phyloP scores from a whole-genome alignment of 257 asterid species.

The Orobanche coerulescens region DNA sequence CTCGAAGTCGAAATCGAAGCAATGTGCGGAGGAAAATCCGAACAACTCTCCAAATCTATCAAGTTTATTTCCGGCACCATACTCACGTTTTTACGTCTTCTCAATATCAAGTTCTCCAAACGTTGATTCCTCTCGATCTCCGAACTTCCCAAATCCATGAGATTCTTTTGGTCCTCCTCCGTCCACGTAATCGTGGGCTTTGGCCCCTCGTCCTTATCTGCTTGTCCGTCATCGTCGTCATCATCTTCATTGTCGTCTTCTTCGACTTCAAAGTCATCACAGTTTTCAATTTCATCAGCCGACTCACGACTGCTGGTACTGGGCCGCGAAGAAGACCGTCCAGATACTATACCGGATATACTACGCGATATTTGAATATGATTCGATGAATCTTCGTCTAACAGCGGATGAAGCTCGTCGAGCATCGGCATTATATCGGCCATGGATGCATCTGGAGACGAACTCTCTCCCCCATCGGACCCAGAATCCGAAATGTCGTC shows the following conservation, averaged over 20 bases:
- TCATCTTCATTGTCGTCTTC: conserved; percentile 39
- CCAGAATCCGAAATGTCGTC: conserved; percentile 44
- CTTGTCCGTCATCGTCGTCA: conserved; percentile 36
- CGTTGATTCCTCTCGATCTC: conserved; percentile 52
- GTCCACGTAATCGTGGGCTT: conserved; percentile 51
- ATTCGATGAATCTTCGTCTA: conserved; percentile 62
- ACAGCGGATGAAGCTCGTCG: conserved; percentile 90
- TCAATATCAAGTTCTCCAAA: conserved; percentile 42
- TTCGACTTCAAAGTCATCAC: conserved; percentile 21
- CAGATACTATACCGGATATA: conserved; percentile 43
- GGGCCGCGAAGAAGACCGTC: conserved; percentile 35
- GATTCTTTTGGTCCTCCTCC: conserved; percentile 58
- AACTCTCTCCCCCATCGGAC: conserved; percentile 71
- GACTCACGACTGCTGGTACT: conserved; percentile 35
- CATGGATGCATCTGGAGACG: conserved; percentile 95
- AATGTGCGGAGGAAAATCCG: conserved; percentile 45
- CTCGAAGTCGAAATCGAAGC: conserved; percentile 54
- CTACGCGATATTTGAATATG: conserved; percentile 34
- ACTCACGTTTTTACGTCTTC: conserved; percentile 37
- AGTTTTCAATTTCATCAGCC: conserved; percentile 36
- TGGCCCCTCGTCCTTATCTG: conserved; percentile 26
- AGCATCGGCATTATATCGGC: conserved; percentile 88
- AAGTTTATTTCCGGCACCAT: conserved; percentile 57
- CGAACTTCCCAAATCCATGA: conserved; percentile 45
- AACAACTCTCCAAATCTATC: conserved; percentile 61